phyloP scores from a whole-genome alignment of 2,329 filamentous ascomycete genomes.

The Fusarium sp. region DNA sequence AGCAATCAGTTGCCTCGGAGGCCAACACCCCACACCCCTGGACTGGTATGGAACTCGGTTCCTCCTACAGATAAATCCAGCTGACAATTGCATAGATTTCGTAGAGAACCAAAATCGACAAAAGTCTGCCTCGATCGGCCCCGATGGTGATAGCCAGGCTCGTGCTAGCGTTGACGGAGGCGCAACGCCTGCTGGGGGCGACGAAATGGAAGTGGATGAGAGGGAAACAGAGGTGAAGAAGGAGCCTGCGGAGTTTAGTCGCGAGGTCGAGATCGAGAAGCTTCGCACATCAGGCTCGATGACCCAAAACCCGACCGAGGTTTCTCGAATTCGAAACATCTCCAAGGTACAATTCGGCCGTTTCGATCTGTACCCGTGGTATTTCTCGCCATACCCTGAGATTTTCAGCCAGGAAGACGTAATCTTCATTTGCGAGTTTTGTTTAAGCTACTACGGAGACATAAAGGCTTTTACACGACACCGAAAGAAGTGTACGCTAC shows the following conservation, averaged over 20 bases:
- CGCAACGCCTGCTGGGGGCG: constrained; percentile 57
- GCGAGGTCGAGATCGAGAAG: constrained; percentile 96
- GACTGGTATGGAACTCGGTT: constrained; percentile 49
- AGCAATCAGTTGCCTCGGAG: constrained; percentile 66
- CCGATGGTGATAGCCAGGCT: constrained; percentile 59
- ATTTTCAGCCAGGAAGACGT: constrained; percentile 88
- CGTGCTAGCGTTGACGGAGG: constrained; percentile 57
- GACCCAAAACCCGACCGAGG: constrained; percentile 98
- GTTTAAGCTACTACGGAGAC: constrained; percentile 89
- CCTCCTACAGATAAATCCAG: background rate
- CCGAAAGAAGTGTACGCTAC: constrained; percentile 86
- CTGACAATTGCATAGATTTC: constrained; percentile 52
- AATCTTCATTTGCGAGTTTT: constrained; percentile 98
- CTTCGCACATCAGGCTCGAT: constrained; percentile 94
- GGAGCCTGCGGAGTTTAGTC: constrained; percentile 71
- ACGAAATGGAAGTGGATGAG: constrained; percentile 68
- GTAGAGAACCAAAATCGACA: constrained; percentile 59
- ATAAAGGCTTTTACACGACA: constrained; percentile 86
- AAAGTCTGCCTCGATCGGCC: constrained; percentile 56
- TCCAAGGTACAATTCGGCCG: constrained; percentile 94
- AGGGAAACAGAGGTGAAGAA: constrained; percentile 58
- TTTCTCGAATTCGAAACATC: constrained; percentile 94
- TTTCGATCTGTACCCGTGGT: constrained; percentile 95
- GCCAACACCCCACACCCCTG: constrained; percentile 65
- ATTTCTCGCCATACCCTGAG: constrained; percentile 97